Evolutionary conservation across 352 stramenopile genomes (phyloP).

Genomic region (Globisporangium emineosum): DNA sequence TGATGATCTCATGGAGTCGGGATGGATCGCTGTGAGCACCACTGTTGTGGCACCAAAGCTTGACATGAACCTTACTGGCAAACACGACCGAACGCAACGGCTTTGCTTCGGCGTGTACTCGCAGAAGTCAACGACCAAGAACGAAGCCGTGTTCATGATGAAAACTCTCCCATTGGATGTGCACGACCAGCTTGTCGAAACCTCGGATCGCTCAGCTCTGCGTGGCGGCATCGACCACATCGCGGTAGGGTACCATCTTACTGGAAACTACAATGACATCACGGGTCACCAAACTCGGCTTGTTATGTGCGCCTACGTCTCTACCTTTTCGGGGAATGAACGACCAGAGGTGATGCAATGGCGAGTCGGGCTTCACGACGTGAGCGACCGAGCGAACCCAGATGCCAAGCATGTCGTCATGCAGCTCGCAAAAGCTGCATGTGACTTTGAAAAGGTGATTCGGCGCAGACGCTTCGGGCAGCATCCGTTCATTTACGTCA

Average conservation of each 20-base stretch:
- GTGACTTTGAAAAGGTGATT: constrained; percentile 53
- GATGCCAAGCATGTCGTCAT: constrained; percentile 54
- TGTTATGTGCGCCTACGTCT: constrained; percentile 55
- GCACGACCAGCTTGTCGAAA: constrained; percentile 32
- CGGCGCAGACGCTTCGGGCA: constrained; percentile 53
- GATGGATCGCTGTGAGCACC: constrained; percentile 46
- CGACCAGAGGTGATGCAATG: constrained; percentile 15
- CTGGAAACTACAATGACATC: constrained; percentile 39
- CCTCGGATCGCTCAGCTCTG: constrained; percentile 19
- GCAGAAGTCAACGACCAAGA: constrained; percentile 28
- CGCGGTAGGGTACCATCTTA: constrained; percentile 61
- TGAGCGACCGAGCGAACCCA: constrained; percentile 17
- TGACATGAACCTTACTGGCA: constrained; percentile 26
- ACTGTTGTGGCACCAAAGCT: constrained; percentile 45
- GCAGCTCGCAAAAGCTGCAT: constrained; percentile 42
- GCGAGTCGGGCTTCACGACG: constrained; percentile 11
- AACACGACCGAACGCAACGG: constrained; percentile 36
- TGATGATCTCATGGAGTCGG: constrained; percentile 26
- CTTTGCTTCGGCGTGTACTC: constrained; percentile 65
- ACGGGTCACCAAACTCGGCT: constrained; percentile 52
- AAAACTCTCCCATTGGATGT: constrained; percentile 52
- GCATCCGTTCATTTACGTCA: constrained; percentile 44
- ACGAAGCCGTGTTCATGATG: constrained; percentile 65
- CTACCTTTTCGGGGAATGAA: constrained; percentile 13
- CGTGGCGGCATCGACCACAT: constrained; percentile 52